Evolutionary conservation across 441 rosid genomes (phyloP).

Genomic region (Populus hybrid): DNA sequence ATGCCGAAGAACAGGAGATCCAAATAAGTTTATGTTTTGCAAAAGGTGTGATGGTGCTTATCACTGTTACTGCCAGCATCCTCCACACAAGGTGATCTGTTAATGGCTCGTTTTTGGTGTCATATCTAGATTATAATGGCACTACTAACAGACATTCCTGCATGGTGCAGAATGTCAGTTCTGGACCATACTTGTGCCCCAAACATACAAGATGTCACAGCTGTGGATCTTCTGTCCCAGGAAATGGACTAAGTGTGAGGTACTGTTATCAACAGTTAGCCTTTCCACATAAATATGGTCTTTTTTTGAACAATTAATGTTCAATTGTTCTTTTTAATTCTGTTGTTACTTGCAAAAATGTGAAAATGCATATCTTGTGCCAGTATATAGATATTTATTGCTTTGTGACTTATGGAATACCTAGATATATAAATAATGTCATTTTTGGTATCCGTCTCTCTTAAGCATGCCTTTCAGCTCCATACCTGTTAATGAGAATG

Average conservation of each 20-base stretch:
- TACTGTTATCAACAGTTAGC: conserved; percentile 24
- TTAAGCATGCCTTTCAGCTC: neutral
- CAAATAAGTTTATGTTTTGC: conserved; percentile 95
- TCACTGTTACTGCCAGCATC: conserved; percentile 99
- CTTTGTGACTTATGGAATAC: neutral
- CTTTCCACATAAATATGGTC: neutral
- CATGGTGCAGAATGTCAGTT: conserved; percentile 70
- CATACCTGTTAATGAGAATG: neutral
- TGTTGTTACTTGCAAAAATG: neutral
- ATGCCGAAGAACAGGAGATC: conserved; percentile 89
- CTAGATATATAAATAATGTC: neutral
- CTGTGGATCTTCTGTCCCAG: conserved; percentile 93
- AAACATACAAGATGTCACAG: conserved; percentile 96
- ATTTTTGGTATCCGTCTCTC: neutral
- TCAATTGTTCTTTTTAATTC: neutral
- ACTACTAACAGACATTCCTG: conserved; percentile 22
- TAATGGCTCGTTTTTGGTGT: conserved; percentile 16
- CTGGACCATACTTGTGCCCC: conserved; percentile 96
- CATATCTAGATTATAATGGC: conserved; percentile 17
- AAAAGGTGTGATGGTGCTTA: conserved; percentile 95
- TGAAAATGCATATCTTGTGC: neutral
- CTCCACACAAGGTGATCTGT: conserved; percentile 84
- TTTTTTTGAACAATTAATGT: neutral
- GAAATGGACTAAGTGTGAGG: conserved; percentile 97
- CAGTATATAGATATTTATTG: neutral